Base-by-base conservation (phyloP, 306 rosid species). In the Trichosanthes cucumerina region DNA sequence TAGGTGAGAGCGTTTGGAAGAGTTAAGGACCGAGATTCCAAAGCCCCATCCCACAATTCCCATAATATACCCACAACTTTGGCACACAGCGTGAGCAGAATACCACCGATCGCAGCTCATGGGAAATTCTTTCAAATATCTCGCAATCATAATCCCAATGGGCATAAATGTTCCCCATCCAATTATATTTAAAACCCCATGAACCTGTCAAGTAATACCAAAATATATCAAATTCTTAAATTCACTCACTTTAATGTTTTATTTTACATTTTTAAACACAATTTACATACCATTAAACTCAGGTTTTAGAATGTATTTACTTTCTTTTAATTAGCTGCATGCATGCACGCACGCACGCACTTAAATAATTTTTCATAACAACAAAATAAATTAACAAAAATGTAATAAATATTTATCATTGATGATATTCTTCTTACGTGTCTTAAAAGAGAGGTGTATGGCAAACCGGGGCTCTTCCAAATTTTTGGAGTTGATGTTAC, bases 131-230 rank as follows among this genome's bases (percentile, higher is more conserved):
- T 80, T 86, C 18, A 74, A 83, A 83, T 86, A 82, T 60, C 91
- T 87, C 78, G 87, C 93, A 38, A 86, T 47, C 6, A 89, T 83
- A 38, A 79, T 89, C 73, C 93, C 93, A 28, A 75, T 49, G 33
- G 93, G 93, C 39, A 89, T 72, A 53, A 89, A 49, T 57, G 78
- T 86, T 70, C 93, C 93, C 93, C 91, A 89, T 62, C 93, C 93
- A 62, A 86, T 78, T 21, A 87, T 64, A 33, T 62, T 83, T 31
- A 89, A 79, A 72, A 83, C 53, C 80, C 79, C 78, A 57, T 83
- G 78, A 38, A 43, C 82, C 91, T 87, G 81, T 80, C 33, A 4
- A 43, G 33, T 28, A n/a, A n/a, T n/a, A 1, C 33, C 33, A 28
- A 28, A 28, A 28, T n/a, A n/a, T n/a, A n/a, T 28, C 33, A 28